Percentiles rank a stretch among this genome's conserved stretches.
Evolutionary conservation across 148 eudicot species (phyloP).

Genomic region (Rheum nobile): DNA sequence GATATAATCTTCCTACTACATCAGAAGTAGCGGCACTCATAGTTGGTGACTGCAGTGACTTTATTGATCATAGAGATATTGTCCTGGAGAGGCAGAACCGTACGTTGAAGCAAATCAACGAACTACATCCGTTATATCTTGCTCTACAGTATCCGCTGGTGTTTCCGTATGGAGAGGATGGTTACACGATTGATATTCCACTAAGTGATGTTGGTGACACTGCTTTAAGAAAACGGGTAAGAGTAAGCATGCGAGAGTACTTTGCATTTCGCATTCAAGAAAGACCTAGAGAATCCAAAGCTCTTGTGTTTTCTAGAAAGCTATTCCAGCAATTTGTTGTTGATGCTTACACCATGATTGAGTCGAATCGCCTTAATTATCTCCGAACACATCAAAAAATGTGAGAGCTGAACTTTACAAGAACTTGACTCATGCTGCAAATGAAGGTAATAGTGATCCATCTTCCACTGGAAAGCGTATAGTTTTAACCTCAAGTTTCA

Average conservation of each 20-base stretch:
- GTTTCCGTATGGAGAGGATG: no score
- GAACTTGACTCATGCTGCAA: not conserved
- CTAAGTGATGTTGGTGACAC: not conserved
- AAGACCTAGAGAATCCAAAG: no score
- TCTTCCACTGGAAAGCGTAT: not conserved
- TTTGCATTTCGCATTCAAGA: no score
- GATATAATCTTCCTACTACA: no score
- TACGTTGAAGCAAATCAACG: not conserved
- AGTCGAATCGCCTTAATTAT: conserved; percentile 4
- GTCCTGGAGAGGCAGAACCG: not conserved
- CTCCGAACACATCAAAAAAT: not conserved
- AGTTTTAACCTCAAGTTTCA: not conserved
- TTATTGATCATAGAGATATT: no score
- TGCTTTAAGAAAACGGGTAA: not conserved
- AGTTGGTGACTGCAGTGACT: no score
- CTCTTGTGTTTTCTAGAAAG: no score
- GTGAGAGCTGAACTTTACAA: not conserved
- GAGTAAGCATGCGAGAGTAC: no score
- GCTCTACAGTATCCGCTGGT: conserved; percentile 9
- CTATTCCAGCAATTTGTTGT: no score
- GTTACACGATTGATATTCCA: not conserved
- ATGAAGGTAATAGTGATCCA: not conserved
- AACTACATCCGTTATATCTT: not conserved
- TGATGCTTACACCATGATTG: no score
- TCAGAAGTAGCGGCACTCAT: no score